Evolutionary conservation across 2,329 filamentous ascomycete genomes (phyloP), one percentile per base, ranked within the genome.

Genomic region (Penicillium sp.): DNA sequence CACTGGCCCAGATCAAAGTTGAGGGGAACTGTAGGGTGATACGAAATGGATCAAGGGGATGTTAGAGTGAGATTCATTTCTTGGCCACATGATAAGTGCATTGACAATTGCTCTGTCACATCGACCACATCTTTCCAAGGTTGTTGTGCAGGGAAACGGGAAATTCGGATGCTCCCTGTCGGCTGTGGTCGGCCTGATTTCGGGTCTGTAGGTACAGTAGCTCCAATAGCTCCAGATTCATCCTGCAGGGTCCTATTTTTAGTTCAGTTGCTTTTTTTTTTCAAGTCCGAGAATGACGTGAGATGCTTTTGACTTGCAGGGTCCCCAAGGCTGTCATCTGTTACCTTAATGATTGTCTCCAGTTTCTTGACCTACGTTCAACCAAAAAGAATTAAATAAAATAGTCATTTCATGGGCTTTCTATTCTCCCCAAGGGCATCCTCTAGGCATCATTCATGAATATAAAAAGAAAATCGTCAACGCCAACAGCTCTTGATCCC

Each of bases 391-490:
- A 27, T 27, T 12, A 29, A 25, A 38, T 15, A 35, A 43, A 50
- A 55, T 33, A 35, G 10, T n/a, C 25, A 29, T 38, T 58, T 56
- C 53, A 43, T 59, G 38, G 49, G 53, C 56, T 59, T 50, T 63
- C 60, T 62, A 63, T 62, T 47, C 47, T 53, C 54, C 63, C 57
- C 55, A 35, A 47, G 46, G 50, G 62, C 62, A 55, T 64, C n/a
- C 49, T 66, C 65, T 67, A 65, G 51, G 56, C 42, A 62, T 67
- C 61, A 66, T 60, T 61, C 45, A 50, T 54, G 50, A 21, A 50
- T 54, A 59, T 51, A 61, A 40, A 51, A 51, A 51, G 31, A 47
- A 58, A 57, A 60, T 60, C 58, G 52, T 57, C 49, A 57, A 57
- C 45, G 54, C 48, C 54, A 52, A 52, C 15, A 8, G 47, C 40